A percentile compares a stretch with the other conserved stretches of the same genome.
Evolutionary conservation across 495 filamentous ascomycete genomes (phyloP).

Genomic region (Podospora bellae-mahoneyi): DNA sequence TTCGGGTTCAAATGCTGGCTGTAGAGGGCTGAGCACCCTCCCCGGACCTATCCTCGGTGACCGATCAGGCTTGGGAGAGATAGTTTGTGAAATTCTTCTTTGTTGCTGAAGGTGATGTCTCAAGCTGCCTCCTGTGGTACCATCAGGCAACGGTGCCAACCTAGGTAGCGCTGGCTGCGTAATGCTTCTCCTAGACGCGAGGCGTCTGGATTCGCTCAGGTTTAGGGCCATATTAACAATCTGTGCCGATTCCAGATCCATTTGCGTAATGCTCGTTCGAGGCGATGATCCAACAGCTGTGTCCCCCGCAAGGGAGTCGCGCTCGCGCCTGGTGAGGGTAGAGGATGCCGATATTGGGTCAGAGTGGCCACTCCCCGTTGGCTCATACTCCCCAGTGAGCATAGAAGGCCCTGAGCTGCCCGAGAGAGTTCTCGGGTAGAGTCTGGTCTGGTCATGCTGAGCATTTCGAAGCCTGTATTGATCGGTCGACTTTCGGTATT

Average conservation of each 20-base stretch:
- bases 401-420: background rate
- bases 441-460: slow-evolving; percentile 15
- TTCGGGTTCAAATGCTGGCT: slow-evolving; percentile 42
- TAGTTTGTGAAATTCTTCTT: slow-evolving; percentile 53
- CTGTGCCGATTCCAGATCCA: slow-evolving; percentile 74
- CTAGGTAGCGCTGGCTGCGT: slow-evolving; percentile 50
- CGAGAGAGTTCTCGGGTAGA: slow-evolving; percentile 9
- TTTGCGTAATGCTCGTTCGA: slow-evolving; percentile 21
- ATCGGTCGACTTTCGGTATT: slow-evolving; percentile 22
- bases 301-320: slow-evolving; percentile 22
- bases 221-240: slow-evolving; percentile 89
- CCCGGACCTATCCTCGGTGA: slow-evolving; percentile 36
- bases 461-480: slow-evolving; percentile 5
- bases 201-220: slow-evolving; percentile 75
- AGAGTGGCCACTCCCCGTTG: background rate
- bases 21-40: slow-evolving; percentile 41
- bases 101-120: slow-evolving; percentile 65
- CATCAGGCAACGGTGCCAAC: slow-evolving; percentile 43
- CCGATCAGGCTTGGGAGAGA: slow-evolving; percentile 53
- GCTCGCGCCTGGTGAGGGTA: slow-evolving; percentile 20
- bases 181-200: slow-evolving; percentile 53
- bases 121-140: slow-evolving; percentile 51
- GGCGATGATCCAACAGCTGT: slow-evolving; percentile 25
- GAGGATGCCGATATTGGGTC: slow-evolving; percentile 17
- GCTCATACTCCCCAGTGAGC: background rate